Percentiles rank a stretch among this genome's conserved stretches.
Evolutionary conservation across 2,329 filamentous ascomycete species (phyloP).

Genomic region (Fusarium abutilonis): DNA sequence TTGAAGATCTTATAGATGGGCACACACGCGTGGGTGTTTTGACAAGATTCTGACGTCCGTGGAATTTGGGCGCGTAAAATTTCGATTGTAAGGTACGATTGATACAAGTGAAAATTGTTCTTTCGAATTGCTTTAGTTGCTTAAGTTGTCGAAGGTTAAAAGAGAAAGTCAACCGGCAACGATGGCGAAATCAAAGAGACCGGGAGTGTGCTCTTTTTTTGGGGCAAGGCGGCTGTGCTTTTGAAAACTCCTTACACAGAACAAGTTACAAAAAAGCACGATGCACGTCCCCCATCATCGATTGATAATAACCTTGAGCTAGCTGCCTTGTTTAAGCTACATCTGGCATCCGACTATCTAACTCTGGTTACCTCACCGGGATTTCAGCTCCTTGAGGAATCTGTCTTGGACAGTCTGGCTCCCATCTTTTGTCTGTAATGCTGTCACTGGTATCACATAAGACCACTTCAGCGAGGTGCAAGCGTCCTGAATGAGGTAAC

Average conservation of each 20-base stretch:
- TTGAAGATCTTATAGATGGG: constrained; percentile 16
- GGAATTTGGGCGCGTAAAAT: constrained; percentile 3
- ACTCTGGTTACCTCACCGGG: constrained; percentile 25
- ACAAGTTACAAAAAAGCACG: constrained; percentile 21
- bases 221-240: constrained; percentile 29
- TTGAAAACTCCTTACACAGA: constrained; percentile 11
- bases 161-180: constrained; percentile 7
- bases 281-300: constrained; percentile 33
- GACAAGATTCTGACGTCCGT: constrained; percentile 16
- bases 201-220: constrained; percentile 35
- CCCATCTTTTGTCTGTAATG: constrained; percentile 6
- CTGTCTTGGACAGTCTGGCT: constrained; percentile 1
- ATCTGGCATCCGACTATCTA: constrained; percentile 5
- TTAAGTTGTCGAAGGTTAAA: constrained; percentile 3
- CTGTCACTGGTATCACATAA: constrained; percentile 6
- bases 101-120: constrained; percentile 5
- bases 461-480: constrained; percentile 14
- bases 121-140: constrained; percentile 18
- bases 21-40: constrained; percentile 12
- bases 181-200: constrained; percentile 31
- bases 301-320: constrained; percentile 39
- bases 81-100: constrained; percentile 1
- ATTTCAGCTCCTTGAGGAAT: constrained; percentile 31
- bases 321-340: constrained; percentile 27
- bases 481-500: constrained; percentile 32